Conservation (phyloP, 768 basidiomycete genomes). For the Trametes cingulata region DNA sequence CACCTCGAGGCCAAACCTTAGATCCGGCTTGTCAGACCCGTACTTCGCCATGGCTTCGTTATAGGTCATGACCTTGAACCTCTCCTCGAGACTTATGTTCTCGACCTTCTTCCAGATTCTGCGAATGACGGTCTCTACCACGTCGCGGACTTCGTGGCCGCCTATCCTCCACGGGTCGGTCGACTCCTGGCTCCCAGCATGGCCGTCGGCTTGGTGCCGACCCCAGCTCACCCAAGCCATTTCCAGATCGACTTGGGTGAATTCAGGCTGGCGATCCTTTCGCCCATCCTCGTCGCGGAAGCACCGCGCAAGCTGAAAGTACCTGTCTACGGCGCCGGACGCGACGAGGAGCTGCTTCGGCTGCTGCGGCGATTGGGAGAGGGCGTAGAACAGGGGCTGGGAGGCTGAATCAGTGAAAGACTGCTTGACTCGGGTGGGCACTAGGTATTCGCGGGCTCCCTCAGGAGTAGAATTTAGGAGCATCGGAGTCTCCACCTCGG, state of each 20-base stretch:
- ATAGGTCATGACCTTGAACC: constrained; percentile 86
- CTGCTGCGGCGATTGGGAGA: constrained; percentile 94
- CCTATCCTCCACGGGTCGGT: constrained; percentile 77
- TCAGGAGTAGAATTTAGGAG: constrained; percentile 91
- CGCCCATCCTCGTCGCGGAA: constrained; percentile 96
- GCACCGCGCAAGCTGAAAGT: constrained; percentile 92
- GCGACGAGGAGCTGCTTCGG: constrained; percentile 92
- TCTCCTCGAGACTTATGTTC: constrained; percentile 55
- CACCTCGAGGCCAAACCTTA: constrained; percentile 86
- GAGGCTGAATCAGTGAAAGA: constrained; percentile 26
- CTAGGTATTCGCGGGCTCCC: constrained; percentile 92
- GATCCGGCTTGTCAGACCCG: constrained; percentile 95
- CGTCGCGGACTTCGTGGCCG: constrained; percentile 75
- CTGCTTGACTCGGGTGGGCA: constrained; percentile 65
- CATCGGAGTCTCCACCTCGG: constrained; percentile 92
- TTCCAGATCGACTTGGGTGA: constrained; percentile 95
- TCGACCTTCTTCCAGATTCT: constrained; percentile 76
- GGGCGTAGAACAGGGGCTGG: constrained; percentile 71
- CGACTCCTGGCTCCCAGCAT: constrained; percentile 12
- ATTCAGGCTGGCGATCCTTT: constrained; percentile 94
- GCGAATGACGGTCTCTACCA: constrained; percentile 74
- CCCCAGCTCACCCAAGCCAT: constrained; percentile 95
- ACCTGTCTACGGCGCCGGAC: constrained; percentile 86
- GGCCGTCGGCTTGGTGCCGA: constrained; percentile 1
- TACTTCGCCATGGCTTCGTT: constrained; percentile 92